These are phyloP conservation scores for Ustilago lituana DNA, from an alignment of 1,284 basidiomycete species.

Conservation along the genomic window DNA sequence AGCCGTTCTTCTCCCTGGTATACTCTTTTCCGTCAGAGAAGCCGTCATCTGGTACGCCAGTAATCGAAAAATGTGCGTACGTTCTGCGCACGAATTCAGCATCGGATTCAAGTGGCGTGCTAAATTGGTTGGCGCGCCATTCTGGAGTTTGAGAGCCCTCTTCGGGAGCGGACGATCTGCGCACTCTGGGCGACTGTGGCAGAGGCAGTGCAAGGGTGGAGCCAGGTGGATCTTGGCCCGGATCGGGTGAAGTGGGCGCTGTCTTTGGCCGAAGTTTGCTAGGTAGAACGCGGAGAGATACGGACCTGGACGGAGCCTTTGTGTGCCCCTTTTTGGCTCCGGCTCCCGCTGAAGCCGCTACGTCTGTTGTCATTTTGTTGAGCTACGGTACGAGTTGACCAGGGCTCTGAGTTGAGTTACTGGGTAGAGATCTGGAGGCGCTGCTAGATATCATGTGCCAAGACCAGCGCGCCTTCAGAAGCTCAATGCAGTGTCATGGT, in stretches of 20 bases:
- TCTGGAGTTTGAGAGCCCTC: conserved; percentile 17
- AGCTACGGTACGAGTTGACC: too few species aligned
- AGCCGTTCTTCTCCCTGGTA: conserved; percentile 51
- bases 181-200: conserved; percentile 14
- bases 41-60: conserved; percentile 59
- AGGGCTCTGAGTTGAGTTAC: too few species aligned
- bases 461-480: conserved; percentile 2
- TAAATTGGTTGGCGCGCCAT: conserved; percentile 27
- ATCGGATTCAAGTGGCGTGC: conserved; percentile 46
- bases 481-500: conserved; percentile 7
- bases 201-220: conserved; percentile 19
- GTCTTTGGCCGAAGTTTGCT: conserved; percentile 23
- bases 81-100: conserved; percentile 59
- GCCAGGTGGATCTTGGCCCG: neutral
- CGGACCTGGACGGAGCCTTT: conserved; percentile 16
- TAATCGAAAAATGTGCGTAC: conserved; percentile 58
- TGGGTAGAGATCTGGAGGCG: neutral
- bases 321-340: conserved; percentile 7
- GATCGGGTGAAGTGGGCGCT: conserved; percentile 6
- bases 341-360: neutral
- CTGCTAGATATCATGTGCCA: neutral
- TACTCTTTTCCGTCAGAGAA: conserved; percentile 61
- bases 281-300: conserved; percentile 23
- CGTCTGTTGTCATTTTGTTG: conserved; percentile 4
- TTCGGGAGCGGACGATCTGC: conserved; percentile 39